Evolutionary conservation across 352 stramenopile species (phyloP).

Genomic region (Nothophytophthora sp.): DNA sequence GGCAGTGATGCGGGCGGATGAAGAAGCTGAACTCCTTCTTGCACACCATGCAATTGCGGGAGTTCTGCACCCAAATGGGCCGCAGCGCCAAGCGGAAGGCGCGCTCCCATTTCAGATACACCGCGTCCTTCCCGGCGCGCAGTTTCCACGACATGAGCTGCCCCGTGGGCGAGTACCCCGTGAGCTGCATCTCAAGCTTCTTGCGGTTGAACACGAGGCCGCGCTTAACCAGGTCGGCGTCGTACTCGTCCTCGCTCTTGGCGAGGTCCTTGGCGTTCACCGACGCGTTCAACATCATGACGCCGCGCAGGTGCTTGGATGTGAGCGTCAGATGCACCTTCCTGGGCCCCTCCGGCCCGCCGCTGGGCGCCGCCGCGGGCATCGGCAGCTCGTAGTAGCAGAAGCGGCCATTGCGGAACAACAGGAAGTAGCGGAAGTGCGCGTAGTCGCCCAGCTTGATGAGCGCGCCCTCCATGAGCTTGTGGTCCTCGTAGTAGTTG

Average conservation of each 20-base stretch:
- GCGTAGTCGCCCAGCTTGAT: constrained; percentile 89
- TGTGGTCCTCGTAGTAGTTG: constrained; percentile 86
- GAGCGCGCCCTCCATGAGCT: constrained; percentile 84
- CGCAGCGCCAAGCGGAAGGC: constrained; percentile 76
- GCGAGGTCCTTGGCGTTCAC: constrained; percentile 66
- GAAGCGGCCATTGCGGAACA: constrained; percentile 81
- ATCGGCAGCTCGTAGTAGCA: constrained; percentile 89
- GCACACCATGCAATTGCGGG: constrained; percentile 71
- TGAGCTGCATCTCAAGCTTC: constrained; percentile 84
- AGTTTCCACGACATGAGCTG: constrained; percentile 84
- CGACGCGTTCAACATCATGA: constrained; percentile 86
- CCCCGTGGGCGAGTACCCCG: constrained; percentile 72
- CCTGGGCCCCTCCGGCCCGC: constrained; percentile 20
- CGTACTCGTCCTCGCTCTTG: constrained; percentile 74
- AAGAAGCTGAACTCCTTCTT: constrained; percentile 75
- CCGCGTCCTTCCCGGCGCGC: constrained; percentile 64
- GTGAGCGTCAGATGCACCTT: constrained; percentile 78
- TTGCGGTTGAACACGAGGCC: constrained; percentile 81
- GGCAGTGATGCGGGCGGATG: constrained; percentile 78
- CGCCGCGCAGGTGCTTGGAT: constrained; percentile 69
- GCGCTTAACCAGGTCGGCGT: constrained; percentile 61
- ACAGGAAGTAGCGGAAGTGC: constrained; percentile 86
- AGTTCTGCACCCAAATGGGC: constrained; percentile 84
- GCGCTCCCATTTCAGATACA: constrained; percentile 82
- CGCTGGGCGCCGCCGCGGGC: constrained; percentile 27